Conservation (phyloP, 1,284 basidiomycete genomes). For the Leccinum pachyderme region DNA sequence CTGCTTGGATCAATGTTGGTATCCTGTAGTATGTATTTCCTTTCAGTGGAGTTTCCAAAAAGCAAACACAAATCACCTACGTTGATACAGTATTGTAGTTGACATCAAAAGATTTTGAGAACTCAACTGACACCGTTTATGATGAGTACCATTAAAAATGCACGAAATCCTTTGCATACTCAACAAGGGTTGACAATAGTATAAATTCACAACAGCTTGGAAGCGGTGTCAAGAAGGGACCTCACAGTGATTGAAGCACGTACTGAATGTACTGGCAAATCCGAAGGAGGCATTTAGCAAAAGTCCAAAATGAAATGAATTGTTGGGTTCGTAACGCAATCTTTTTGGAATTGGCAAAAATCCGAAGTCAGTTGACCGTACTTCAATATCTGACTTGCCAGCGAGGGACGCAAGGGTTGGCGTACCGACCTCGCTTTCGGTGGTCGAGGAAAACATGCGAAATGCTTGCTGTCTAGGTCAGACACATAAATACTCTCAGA, state of each 20-base stretch:
- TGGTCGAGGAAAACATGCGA: conserved; percentile 17
- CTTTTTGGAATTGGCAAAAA: conserved; percentile 65
- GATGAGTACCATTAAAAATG: conserved; percentile 1
- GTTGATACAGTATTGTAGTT: conserved; percentile 57
- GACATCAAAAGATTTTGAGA: conserved; percentile 54
- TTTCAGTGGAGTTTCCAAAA: background rate
- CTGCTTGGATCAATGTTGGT: conserved; percentile 50
- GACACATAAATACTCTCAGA: conserved; percentile 13
- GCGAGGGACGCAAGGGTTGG: background rate
- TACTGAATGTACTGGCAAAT: conserved; percentile 55
- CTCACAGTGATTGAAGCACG: conserved; percentile 36
- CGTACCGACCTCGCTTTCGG: background rate
- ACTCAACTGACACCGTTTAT: conserved; percentile 42
- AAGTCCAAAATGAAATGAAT: conserved; percentile 59
- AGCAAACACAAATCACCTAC: conserved; percentile 30
- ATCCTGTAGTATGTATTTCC: conserved; percentile 33
- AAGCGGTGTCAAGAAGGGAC: conserved; percentile 4
- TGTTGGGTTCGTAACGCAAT: conserved; percentile 58
- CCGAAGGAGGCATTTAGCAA: conserved; percentile 65
- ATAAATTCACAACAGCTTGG: conserved; percentile 60
- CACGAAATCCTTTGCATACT: conserved; percentile 39
- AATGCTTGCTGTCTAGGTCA: background rate
- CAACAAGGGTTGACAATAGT: conserved; percentile 72
- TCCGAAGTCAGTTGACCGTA: conserved; percentile 46
- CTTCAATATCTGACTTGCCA: background rate